A percentile compares a stretch with the other conserved stretches of the same genome.
Conservation (phyloP, 164 flowering plant species). For the Houttuynia cordata region DNA sequence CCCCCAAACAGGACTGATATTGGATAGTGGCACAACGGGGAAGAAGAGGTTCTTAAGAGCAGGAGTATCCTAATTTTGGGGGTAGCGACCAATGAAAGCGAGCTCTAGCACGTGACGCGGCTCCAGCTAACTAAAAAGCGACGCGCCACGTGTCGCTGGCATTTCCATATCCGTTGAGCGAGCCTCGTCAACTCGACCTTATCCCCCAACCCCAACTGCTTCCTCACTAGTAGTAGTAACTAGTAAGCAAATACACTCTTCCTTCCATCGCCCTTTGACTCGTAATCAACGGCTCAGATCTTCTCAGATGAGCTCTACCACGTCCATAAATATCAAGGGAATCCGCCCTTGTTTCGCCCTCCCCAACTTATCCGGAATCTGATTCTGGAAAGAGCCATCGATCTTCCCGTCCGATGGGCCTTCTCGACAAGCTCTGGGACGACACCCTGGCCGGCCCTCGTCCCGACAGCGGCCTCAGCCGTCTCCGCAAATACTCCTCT, state of each 20-base stretch:
- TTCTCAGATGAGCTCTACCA: background rate
- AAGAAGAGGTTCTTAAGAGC: no score
- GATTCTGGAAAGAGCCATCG: background rate
- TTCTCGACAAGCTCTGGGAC: slow-evolving; percentile 75
- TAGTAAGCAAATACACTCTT: no score
- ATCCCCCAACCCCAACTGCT: no score
- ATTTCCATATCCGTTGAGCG: background rate
- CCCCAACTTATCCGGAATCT: background rate
- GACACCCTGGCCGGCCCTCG: slow-evolving; percentile 80
- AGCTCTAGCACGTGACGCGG: background rate
- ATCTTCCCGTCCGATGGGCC: slow-evolving; percentile 46
- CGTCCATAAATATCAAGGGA: background rate
- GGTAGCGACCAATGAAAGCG: no score
- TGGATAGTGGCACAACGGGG: no score
- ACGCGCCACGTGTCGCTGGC: background rate
- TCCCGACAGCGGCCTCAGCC: slow-evolving; percentile 53
- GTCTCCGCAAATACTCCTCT: slow-evolving; percentile 41
- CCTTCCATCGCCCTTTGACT: no score
- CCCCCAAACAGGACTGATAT: no score
- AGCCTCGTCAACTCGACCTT: background rate
- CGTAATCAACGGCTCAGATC: background rate
- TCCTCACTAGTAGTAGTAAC: no score
- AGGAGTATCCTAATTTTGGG: no score
- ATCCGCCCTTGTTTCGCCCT: background rate
- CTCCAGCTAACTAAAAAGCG: background rate